These are phyloP conservation scores for Arbutus unedo DNA, from an alignment of 148 eudicot species.

Conservation along the genomic window DNA sequence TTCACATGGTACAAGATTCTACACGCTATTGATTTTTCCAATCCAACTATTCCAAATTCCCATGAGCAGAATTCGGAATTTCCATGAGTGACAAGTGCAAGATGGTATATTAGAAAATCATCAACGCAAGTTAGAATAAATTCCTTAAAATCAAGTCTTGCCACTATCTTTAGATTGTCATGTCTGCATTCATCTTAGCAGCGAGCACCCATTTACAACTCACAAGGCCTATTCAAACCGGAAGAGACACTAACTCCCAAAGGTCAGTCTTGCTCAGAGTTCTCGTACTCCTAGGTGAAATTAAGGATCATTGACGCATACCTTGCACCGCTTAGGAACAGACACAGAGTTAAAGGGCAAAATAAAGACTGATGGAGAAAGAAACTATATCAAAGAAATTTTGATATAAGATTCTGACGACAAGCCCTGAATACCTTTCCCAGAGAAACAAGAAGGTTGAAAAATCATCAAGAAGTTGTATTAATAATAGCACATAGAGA, in stretches of 20 bases:
- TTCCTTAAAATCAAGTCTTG: background rate
- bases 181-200: background rate
- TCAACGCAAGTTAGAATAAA: background rate
- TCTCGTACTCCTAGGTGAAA: background rate
- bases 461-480: background rate
- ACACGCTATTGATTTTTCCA: background rate
- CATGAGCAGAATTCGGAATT: background rate
- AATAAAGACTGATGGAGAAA: background rate
- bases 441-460: background rate
- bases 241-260: slow-evolving; percentile 3
- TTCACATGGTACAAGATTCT: background rate
- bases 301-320: background rate
- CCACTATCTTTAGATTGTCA: background rate
- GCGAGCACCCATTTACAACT: background rate
- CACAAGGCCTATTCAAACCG: background rate
- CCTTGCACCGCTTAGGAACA: background rate
- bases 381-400: background rate
- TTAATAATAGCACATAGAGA: background rate
- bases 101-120: background rate
- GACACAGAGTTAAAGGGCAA: background rate
- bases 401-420: background rate
- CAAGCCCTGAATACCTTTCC: background rate
- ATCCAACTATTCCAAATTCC: background rate
- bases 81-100: background rate
- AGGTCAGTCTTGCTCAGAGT: background rate